Conservation (phyloP, 2,329 filamentous ascomycete genomes). For the Amesomyces nigricolor region DNA sequence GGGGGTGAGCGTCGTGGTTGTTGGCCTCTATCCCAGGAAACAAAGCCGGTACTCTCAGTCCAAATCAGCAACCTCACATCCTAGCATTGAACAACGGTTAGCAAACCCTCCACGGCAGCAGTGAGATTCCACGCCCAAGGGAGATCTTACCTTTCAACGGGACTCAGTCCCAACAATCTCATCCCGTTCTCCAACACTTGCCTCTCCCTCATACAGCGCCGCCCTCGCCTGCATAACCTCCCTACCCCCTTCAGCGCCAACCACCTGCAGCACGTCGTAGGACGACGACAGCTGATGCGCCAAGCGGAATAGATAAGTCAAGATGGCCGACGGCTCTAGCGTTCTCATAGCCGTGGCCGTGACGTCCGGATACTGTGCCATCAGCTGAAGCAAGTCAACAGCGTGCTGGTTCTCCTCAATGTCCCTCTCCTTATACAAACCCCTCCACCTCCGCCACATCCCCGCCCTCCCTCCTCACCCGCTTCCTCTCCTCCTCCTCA, state of each 20-base stretch:
- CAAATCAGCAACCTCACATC: too few species aligned
- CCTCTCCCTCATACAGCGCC: slow-evolving; percentile 57
- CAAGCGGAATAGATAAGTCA: slow-evolving; percentile 64
- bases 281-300: slow-evolving; percentile 55
- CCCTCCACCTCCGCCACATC: slow-evolving; percentile 53
- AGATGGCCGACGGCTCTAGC: slow-evolving; percentile 57
- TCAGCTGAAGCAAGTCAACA: slow-evolving; percentile 54
- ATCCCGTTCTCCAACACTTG: slow-evolving; percentile 63
- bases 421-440: slow-evolving; percentile 41
- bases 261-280: slow-evolving; percentile 58
- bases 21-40: too few species aligned
- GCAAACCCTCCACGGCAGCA: too few species aligned
- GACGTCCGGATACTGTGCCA: slow-evolving; percentile 61
- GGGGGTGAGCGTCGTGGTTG: too few species aligned
- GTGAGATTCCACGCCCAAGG: neutral
- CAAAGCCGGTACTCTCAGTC: too few species aligned
- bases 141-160: slow-evolving; percentile 46
- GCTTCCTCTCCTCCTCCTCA: slow-evolving; percentile 54
- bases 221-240: slow-evolving; percentile 54
- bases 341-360: slow-evolving; percentile 58
- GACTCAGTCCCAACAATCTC: slow-evolving; percentile 56
- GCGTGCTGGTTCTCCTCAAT: slow-evolving; percentile 37
- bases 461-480: slow-evolving; percentile 34
- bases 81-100: too few species aligned
- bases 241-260: slow-evolving; percentile 45